These are phyloP conservation scores for Sclerotinia trifoliorum DNA, from an alignment of 2,329 filamentous ascomycete species.

Conservation along the genomic window DNA sequence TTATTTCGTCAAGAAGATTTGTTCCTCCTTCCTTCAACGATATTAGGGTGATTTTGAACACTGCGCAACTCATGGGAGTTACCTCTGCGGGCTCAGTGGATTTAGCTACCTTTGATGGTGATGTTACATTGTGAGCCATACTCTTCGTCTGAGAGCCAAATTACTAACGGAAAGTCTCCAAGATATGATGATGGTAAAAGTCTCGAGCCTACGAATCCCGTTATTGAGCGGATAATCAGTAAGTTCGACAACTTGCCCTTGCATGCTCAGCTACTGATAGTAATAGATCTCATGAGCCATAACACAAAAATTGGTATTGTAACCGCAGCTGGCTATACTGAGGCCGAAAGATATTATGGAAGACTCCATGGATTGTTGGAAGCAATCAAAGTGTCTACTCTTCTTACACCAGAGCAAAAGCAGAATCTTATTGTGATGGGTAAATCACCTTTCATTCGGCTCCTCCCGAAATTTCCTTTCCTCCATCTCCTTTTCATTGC, in stretches of 20 bases:
- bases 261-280: constrained; percentile 23
- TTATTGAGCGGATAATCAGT: constrained; percentile 65
- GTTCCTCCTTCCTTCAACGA: constrained; percentile 98
- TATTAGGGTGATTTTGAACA: constrained; percentile 87
- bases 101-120: constrained; percentile 93
- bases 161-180: constrained; percentile 42
- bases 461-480: not conserved
- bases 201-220: constrained; percentile 70
- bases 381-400: constrained; percentile 61
- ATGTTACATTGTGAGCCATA: constrained; percentile 73
- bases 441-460: constrained; percentile 20
- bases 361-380: constrained; percentile 85
- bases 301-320: constrained; percentile 91
- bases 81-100: constrained; percentile 70
- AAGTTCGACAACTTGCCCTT: constrained; percentile 26
- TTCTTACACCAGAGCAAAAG: constrained; percentile 65
- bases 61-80: constrained; percentile 91
- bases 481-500: too few species aligned
- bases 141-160: not conserved
- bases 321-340: constrained; percentile 92
- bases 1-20: constrained; percentile 87
- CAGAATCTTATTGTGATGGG: constrained; percentile 83
- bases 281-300: constrained; percentile 68
- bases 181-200: constrained; percentile 77
- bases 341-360: constrained; percentile 80